These are phyloP conservation scores for Ogataea glucozyma DNA, from an alignment of 805 yeast genomes.

Conservation along the genomic window DNA sequence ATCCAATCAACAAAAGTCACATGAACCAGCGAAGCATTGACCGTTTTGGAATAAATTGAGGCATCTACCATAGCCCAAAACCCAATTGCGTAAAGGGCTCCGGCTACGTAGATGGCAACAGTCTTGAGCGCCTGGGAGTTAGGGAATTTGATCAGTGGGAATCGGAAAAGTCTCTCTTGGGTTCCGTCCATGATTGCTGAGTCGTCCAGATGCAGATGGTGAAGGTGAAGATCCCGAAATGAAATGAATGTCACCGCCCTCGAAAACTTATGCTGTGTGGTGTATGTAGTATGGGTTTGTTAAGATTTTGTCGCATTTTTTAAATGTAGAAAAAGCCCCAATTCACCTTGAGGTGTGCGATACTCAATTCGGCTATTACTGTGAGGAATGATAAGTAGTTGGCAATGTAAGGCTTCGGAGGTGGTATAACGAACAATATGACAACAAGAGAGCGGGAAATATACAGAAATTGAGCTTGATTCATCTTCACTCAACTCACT, in stretches of 20 bases:
- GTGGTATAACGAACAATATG: too few relatives aligned
- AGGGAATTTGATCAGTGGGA: constrained; percentile 64
- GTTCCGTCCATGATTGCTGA: constrained; percentile 33
- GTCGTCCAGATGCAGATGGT: neutral
- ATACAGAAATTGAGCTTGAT: neutral
- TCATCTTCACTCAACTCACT: neutral
- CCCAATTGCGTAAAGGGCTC: constrained; percentile 78
- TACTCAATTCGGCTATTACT: too few relatives aligned
- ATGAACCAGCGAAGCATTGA: constrained; percentile 83
- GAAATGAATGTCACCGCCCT: too few relatives aligned
- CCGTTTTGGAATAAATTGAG: constrained; percentile 78
- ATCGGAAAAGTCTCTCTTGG: constrained; percentile 59
- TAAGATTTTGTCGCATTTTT: constrained; percentile 1
- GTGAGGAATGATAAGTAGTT: neutral
- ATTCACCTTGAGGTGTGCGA: neutral
- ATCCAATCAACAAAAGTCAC: constrained; percentile 95
- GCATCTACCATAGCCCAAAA: constrained; percentile 90
- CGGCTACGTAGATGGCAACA: constrained; percentile 74
- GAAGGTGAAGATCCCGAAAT: too few relatives aligned
- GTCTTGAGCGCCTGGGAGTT: constrained; percentile 70
- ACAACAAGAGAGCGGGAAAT: neutral
- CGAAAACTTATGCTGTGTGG: too few relatives aligned
- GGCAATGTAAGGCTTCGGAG: too few relatives aligned
- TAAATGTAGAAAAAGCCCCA: neutral
- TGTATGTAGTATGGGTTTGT: too few relatives aligned